Percentiles rank a stretch among this genome's conserved stretches.
Conservation (phyloP, 192 early-diverging fungal species). For the Rhizoclosmatium sp. region DNA sequence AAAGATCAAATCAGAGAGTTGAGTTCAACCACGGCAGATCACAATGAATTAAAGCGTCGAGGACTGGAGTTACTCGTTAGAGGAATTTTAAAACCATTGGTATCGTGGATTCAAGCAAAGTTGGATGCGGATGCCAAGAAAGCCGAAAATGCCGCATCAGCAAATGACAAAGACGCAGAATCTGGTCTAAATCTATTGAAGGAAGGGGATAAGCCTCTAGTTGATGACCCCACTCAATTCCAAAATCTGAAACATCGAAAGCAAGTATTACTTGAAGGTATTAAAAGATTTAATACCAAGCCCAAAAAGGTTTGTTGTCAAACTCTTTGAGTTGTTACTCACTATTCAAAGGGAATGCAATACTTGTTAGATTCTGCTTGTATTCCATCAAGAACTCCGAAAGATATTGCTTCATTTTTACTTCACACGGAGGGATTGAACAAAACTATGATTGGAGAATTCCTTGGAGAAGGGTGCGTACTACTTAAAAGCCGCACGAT, state of each 20-base stretch:
- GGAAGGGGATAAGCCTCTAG: conserved; percentile 50
- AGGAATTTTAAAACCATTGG: conserved; percentile 59
- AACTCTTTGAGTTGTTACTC: neutral
- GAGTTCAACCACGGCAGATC: conserved; percentile 60
- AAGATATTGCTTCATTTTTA: conserved; percentile 80
- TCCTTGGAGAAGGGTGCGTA: conserved; percentile 82
- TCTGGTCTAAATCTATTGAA: conserved; percentile 42
- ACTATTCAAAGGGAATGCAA: conserved; percentile 72
- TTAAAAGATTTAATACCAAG: conserved; percentile 85
- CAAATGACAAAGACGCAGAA: conserved; percentile 24
- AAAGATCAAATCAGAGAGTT: conserved; percentile 66
- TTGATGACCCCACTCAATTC: conserved; percentile 89
- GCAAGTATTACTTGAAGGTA: conserved; percentile 79
- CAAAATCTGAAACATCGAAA: conserved; percentile 85
- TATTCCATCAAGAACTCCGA: conserved; percentile 71
- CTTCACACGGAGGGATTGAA: conserved; percentile 80
- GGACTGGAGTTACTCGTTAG: conserved; percentile 62
- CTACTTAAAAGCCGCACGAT: conserved; percentile 12
- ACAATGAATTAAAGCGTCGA: conserved; percentile 56
- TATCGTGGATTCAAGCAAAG: conserved; percentile 48
- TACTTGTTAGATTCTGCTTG: conserved; percentile 72
- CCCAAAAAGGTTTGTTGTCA: conserved; percentile 70
- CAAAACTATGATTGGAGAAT: conserved; percentile 92
- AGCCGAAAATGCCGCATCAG: conserved; percentile 23
- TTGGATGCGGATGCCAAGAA: conserved; percentile 27